Evolutionary conservation across 768 basidiomycete genomes (phyloP), one percentile per base, ranked within the genome.

Genomic region (Lentinus tigrinus): DNA sequence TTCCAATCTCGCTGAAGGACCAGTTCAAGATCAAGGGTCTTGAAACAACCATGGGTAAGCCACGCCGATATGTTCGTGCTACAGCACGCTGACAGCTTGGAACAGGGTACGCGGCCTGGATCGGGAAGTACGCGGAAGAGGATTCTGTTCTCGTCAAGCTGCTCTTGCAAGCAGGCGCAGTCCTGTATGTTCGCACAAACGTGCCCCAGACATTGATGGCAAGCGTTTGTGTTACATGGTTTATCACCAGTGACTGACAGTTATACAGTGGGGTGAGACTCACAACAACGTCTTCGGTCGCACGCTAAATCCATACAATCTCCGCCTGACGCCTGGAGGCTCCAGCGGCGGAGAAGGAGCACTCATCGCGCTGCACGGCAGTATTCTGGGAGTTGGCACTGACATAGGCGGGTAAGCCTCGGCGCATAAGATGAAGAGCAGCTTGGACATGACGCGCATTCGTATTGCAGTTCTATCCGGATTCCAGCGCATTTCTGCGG

Each of bases 331-430:
- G 4, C 54, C 58, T 24, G 64, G 91, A 3, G 93, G 93, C 1
- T 93, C 90, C 0, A 89, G 87, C 2, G 93, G 93, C 1, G 93
- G 92, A 28, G 93, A 94, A 72, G 86, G 87, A 28, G 88, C 91
- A 0, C 76, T 94, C 3, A 65, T 93, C 38, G 83, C 83, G 69
- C 63, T 76, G 68, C 74, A 71, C 47, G 80, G 81, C 17, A 73
- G 73, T 23, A 70, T 74, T 2, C 42, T 81, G 57, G 88, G 90
- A n/a, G 80, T 91, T 16, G 91, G 91, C 31, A 85, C 89, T 21
- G 91, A 93, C 67, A 81, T 92, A 50, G 88, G 87, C 65, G 88
- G 89, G 88, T 88, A 67, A 16, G 70, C 65, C 10, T 21, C 27
- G 8, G 17, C n/a, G 8, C n/a, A 54, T 27, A 21, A 36, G 11